Conservation (phyloP, 2,329 filamentous ascomycete genomes). For the Ascochyta pisi region DNA sequence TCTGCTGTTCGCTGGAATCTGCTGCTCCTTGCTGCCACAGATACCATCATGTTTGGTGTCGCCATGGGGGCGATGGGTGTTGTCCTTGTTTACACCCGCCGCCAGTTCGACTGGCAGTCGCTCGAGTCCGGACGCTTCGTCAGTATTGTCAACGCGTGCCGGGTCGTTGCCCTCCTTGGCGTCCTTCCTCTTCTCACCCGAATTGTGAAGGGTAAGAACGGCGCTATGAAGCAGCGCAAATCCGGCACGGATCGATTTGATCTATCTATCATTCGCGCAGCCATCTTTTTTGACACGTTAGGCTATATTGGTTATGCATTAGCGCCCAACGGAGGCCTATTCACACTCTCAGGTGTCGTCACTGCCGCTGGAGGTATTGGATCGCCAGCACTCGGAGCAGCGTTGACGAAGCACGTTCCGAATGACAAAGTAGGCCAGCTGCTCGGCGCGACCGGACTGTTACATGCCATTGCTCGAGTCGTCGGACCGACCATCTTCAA, state of each 20-base stretch:
- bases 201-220: conserved; percentile 67
- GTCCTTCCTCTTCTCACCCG: conserved; percentile 80
- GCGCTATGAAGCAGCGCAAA: conserved; percentile 48
- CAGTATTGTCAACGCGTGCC: conserved; percentile 76
- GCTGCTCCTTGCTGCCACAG: conserved; percentile 78
- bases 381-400: conserved; percentile 81
- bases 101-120: conserved; percentile 81
- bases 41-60: conserved; percentile 81
- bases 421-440: conserved; percentile 81
- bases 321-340: conserved; percentile 66
- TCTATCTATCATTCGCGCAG: conserved; percentile 74
- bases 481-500: conserved; percentile 84
- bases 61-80: conserved; percentile 83
- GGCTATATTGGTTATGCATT: conserved; percentile 79
- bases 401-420: conserved; percentile 90
- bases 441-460: conserved; percentile 84
- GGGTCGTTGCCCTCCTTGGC: conserved; percentile 77
- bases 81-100: conserved; percentile 81
- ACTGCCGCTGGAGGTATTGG: conserved; percentile 84
- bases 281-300: conserved; percentile 76
- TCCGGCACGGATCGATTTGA: conserved; percentile 79
- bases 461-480: conserved; percentile 83
- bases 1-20: conserved; percentile 76
- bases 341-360: conserved; percentile 74
- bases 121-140: conserved; percentile 82